phyloP scores from a whole-genome alignment of 352 stramenopile species.

The Peronospora belbahrii region DNA sequence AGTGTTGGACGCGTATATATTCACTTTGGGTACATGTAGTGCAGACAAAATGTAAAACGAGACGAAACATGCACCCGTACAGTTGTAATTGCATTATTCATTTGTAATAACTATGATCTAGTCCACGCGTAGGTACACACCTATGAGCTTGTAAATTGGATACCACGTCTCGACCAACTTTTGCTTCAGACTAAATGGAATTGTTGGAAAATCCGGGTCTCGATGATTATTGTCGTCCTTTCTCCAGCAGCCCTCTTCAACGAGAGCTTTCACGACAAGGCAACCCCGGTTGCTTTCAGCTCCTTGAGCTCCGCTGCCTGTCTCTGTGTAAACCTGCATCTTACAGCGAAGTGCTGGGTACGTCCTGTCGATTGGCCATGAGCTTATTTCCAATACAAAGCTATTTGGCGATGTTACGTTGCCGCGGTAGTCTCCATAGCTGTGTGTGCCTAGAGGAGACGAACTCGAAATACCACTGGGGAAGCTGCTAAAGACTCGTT shows the following conservation, averaged over 20 bases:
- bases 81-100: too few species aligned
- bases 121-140: constrained; percentile 9
- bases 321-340: constrained; percentile 14
- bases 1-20: too few species aligned
- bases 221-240: constrained; percentile 1
- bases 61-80: too few species aligned
- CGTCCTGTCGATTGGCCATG: constrained; percentile 8
- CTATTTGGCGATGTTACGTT: constrained; percentile 20
- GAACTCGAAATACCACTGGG: constrained; percentile 38
- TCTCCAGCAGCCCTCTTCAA: constrained; percentile 9
- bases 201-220: constrained; percentile 3
- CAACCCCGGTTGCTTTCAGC: not conserved
- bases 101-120: constrained; percentile 1
- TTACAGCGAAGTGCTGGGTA: constrained; percentile 17
- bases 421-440: constrained; percentile 42
- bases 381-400: constrained; percentile 34
- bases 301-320: not conserved
- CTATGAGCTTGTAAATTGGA: constrained; percentile 15
- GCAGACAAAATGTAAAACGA: too few species aligned
- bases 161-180: constrained; percentile 16
- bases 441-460: constrained; percentile 21
- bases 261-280: constrained; percentile 12
- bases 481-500: constrained; percentile 35
- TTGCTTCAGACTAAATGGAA: constrained; percentile 12
- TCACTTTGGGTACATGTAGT: too few species aligned